These are phyloP conservation scores for Nemania abortiva DNA, from an alignment of 2,329 filamentous ascomycete genomes.

Conservation along the genomic window DNA sequence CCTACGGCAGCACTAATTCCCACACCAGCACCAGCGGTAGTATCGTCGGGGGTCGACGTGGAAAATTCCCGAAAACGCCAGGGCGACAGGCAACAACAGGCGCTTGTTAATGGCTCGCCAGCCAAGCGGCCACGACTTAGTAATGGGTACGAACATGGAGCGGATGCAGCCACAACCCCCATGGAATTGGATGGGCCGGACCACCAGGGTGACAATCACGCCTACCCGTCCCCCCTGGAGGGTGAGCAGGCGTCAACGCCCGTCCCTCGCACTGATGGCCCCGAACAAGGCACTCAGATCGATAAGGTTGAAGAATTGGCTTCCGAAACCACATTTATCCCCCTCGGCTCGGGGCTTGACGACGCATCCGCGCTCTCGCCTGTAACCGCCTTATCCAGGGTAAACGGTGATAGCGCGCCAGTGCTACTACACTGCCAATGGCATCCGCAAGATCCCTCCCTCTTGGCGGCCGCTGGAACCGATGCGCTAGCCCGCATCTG, in stretches of 20 bases:
- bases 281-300: conserved; percentile 73
- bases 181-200: conserved; percentile 70
- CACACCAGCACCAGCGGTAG: conserved; percentile 42
- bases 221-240: conserved; percentile 74
- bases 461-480: conserved; percentile 76
- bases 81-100: conserved; percentile 59
- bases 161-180: conserved; percentile 65
- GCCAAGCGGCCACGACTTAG: conserved; percentile 70
- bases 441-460: conserved; percentile 73
- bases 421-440: conserved; percentile 77
- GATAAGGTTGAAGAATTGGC: conserved; percentile 73
- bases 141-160: conserved; percentile 71
- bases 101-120: conserved; percentile 67
- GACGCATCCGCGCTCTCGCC: conserved; percentile 53
- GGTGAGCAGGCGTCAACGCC: conserved; percentile 67
- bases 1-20: conserved; percentile 53
- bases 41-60: conserved; percentile 52
- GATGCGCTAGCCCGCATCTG: conserved; percentile 78
- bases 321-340: conserved; percentile 70
- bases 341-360: conserved; percentile 56
- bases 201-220: conserved; percentile 61
- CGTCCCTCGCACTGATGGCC: conserved; percentile 68
- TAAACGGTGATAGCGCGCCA: conserved; percentile 63
- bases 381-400: conserved; percentile 49
- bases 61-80: conserved; percentile 65